Conservation (phyloP, 352 stramenopile species). For the Thalassiosira ordinaria region DNA sequence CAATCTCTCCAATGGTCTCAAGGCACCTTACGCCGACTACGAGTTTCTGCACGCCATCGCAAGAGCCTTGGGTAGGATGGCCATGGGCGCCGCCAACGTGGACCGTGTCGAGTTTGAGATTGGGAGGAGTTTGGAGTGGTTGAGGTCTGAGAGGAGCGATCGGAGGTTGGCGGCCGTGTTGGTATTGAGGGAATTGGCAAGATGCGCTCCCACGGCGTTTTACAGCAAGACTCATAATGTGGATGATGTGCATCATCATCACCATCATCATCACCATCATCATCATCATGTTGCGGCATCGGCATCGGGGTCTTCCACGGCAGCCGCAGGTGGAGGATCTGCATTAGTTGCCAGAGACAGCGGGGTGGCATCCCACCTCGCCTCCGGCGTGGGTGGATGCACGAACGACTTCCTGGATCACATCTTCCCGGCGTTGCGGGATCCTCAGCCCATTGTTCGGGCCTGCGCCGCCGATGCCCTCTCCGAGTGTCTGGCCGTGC, state of each 20-base stretch:
- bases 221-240: slow-evolving; percentile 75
- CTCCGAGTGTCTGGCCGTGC: slow-evolving; percentile 77
- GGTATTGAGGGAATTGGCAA: slow-evolving; percentile 79
- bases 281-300: too few relatives aligned
- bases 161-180: slow-evolving; percentile 78
- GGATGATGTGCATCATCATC: slow-evolving; percentile 13
- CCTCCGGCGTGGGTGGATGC: slow-evolving; percentile 14
- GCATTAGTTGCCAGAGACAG: background rate
- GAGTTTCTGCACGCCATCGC: slow-evolving; percentile 81
- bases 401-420: slow-evolving; percentile 84
- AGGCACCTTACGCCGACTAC: slow-evolving; percentile 68
- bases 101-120: slow-evolving; percentile 85
- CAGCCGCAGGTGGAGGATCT: background rate
- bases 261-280: too few relatives aligned
- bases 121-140: slow-evolving; percentile 78
- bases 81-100: slow-evolving; percentile 68
- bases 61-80: slow-evolving; percentile 79
- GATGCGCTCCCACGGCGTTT: slow-evolving; percentile 81
- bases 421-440: slow-evolving; percentile 78
- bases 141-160: slow-evolving; percentile 79
- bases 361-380: background rate
- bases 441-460: slow-evolving; percentile 83
- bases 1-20: slow-evolving; percentile 74
- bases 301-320: background rate
- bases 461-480: slow-evolving; percentile 84